Base-by-base conservation (phyloP, 2,329 filamentous ascomycete genomes). In the Exophiala viscosa region DNA sequence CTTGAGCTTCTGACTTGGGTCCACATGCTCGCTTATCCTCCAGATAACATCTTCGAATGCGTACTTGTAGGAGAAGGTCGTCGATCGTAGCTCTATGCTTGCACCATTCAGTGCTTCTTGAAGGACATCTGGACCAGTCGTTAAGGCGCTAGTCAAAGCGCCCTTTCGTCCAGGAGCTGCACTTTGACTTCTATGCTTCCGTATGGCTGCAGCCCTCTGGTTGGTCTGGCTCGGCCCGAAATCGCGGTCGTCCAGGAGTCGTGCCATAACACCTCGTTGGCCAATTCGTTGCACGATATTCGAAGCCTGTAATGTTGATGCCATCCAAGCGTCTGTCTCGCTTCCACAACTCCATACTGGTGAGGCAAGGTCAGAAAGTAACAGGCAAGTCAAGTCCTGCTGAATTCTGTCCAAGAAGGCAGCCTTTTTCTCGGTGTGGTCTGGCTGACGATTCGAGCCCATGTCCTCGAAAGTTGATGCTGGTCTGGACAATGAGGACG, bases 281-380 rank as follows among this genome's bases (percentile, higher is more conserved):
- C 38, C 20, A 5, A 61, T 33, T 5, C 57, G 54, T 8, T 57
- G 45, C 20, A 40, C 20, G 85, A 64, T 82, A 85, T 59, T 85
- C 75, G 61, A 85, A 80, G 2, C 83, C 82, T 5, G 90, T 69
- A 11, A 81, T 81, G 47, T 81, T 77, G 43, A 73, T 72, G 46
- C 47, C 61, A 96, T 93, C 87, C 92, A 96, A 2, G 78, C 78
- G 67, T 97, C 93, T 0, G 92, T 97, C 72, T 99, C 93, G 38
- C 90, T 95, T 2, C 93, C 93, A 45, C 82, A 82, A n/a, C 85
- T 83, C 69, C 95, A 93, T 1, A 96, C 86, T 28, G 89, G 81
- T 36, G 86, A 90, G 5, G 91, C 90, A 3, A 97, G 77, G 67
- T 99, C 93, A 45, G 92, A 97, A 20, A 97, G 73, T 1, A 97